Evolutionary conservation across 208 protist species (phyloP).

Genomic region (Wallacemonas rigidus): DNA sequence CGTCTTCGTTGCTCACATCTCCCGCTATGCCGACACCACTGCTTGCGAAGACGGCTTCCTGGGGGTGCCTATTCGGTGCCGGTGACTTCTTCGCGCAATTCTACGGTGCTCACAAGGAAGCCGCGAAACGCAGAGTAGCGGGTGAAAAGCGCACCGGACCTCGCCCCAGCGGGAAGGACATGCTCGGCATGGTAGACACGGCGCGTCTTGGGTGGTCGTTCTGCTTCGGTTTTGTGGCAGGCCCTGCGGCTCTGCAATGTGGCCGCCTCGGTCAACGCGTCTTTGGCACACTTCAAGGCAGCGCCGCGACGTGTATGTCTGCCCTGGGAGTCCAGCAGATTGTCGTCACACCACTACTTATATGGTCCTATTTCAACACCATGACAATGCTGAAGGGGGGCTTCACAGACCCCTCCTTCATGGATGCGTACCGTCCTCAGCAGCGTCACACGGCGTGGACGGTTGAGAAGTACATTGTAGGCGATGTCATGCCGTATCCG

Average conservation of each 20-base stretch:
- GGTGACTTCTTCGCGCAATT: constrained; percentile 83
- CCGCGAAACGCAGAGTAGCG: constrained; percentile 36
- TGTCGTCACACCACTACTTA: constrained; percentile 57
- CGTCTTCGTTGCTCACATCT: constrained; percentile 10
- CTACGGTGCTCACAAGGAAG: constrained; percentile 59
- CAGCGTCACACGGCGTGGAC: constrained; percentile 48
- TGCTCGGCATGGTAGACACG: constrained; percentile 63
- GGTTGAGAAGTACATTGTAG: constrained; percentile 58
- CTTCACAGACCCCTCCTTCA: constrained; percentile 56
- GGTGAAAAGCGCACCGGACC: constrained; percentile 38
- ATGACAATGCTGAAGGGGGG: constrained; percentile 65
- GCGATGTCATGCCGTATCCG: constrained; percentile 64
- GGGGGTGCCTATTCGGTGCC: constrained; percentile 34
- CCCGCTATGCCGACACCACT: background rate
- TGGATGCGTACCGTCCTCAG: constrained; percentile 37
- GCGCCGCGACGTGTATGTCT: constrained; percentile 40
- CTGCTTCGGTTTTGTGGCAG: constrained; percentile 49
- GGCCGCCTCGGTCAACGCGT: constrained; percentile 30
- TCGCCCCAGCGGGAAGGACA: constrained; percentile 41
- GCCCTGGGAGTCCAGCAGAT: constrained; percentile 68
- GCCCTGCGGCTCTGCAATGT: constrained; percentile 27
- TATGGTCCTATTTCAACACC: constrained; percentile 70
- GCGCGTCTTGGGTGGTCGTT: constrained; percentile 42
- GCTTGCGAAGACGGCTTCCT: constrained; percentile 20
- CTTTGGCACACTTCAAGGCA: constrained; percentile 38